Conservation (phyloP, 169 alveolate species). For the Eimeria mitis region DNA sequence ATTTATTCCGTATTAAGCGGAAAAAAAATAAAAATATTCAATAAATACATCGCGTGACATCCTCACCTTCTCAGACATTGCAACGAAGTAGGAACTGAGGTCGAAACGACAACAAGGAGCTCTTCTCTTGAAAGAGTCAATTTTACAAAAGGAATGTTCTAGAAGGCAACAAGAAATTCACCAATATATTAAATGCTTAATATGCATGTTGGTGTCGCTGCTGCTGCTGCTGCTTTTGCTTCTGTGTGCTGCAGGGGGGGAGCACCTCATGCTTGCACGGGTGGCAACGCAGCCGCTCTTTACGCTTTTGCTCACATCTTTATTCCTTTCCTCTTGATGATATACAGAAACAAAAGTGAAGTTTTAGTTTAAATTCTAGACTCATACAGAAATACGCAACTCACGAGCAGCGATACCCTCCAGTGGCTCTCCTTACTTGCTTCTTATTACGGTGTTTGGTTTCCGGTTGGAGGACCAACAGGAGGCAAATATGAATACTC, state of each 20-base stretch:
- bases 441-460: background rate
- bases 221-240: background rate
- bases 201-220: background rate
- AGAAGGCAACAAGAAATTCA: background rate
- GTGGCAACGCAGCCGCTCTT: background rate
- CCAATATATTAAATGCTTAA: background rate
- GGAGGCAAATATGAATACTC: background rate
- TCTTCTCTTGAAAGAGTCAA: background rate
- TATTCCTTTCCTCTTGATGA: background rate
- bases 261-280: slow-evolving; percentile 17
- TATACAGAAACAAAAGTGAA: background rate
- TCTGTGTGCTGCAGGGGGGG: slow-evolving; percentile 26
- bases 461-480: background rate
- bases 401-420: background rate
- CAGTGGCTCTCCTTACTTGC: background rate
- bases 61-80: slow-evolving; percentile 38
- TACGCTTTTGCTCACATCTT: background rate
- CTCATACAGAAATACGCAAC: background rate
- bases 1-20: background rate
- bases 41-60: background rate
- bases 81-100: background rate
- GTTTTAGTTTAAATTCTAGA: background rate
- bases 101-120: background rate
- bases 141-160: background rate
- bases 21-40: background rate